Evolutionary conservation across 108 stramenopile genomes (phyloP).

Genomic region (Nannochloropsis granulata): DNA sequence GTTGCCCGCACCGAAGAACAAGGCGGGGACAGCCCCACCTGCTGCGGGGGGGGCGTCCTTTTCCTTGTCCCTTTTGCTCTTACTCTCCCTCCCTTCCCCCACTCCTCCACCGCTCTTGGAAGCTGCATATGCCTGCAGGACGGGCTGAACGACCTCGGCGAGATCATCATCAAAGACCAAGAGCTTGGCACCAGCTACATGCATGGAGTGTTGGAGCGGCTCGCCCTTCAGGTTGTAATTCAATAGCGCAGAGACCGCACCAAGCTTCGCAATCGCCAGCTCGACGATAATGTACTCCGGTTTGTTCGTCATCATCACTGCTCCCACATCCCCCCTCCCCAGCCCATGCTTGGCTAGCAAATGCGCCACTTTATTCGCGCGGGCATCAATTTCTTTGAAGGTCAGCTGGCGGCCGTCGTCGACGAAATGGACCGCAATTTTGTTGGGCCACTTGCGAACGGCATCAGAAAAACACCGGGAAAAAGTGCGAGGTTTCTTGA

Average conservation of each 20-base stretch:
- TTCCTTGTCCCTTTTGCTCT: neutral
- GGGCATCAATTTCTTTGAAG: constrained; percentile 2
- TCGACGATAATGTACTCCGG: constrained; percentile 23
- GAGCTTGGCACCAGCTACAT: constrained; percentile 6
- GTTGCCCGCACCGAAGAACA: neutral
- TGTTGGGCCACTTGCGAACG: constrained; percentile 4
- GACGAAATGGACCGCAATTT: neutral
- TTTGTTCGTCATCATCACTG: constrained; percentile 27
- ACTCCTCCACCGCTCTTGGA: neutral
- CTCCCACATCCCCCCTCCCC: constrained; percentile 4
- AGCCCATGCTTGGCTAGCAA: constrained; percentile 2
- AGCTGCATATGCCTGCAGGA: neutral
- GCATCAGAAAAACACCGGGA: neutral
- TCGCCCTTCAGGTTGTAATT: constrained; percentile 19
- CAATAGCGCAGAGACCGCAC: constrained; percentile 20
- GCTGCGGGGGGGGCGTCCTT: neutral
- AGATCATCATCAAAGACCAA: constrained; percentile 14
- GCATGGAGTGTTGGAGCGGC: constrained; percentile 17
- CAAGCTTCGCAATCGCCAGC: constrained; percentile 30
- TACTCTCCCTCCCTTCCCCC: neutral
- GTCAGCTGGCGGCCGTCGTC: neutral
- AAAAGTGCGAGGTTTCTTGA: neutral
- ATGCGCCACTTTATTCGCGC: constrained; percentile 16
- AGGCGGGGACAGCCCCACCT: neutral
- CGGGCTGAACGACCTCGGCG: neutral